These are phyloP conservation scores for Aegilops sharonensis DNA, from an alignment of 176 grass and related monocot genomes.

Conservation along the genomic window DNA sequence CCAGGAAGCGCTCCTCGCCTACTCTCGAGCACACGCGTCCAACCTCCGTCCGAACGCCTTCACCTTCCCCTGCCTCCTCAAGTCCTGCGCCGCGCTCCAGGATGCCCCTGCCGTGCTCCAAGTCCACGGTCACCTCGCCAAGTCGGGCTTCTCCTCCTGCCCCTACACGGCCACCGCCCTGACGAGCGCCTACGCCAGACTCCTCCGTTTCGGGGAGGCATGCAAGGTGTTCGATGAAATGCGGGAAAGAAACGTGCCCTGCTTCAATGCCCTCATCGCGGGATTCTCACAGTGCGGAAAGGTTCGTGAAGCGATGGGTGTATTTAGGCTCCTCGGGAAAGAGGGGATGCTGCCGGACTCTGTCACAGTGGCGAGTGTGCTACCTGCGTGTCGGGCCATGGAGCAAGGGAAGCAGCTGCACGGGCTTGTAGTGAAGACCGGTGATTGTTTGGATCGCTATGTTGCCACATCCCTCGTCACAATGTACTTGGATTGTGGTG, in stretches of 20 bases:
- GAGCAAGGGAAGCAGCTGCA: slow-evolving; percentile 36
- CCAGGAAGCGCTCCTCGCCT: slow-evolving; percentile 3
- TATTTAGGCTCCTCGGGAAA: not conserved
- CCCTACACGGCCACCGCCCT: slow-evolving; percentile 19
- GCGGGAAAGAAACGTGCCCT: slow-evolving; percentile 4
- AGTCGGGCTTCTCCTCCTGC: slow-evolving; percentile 3
- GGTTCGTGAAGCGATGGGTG: not conserved
- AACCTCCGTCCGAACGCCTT: slow-evolving; percentile 17
- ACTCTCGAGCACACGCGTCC: slow-evolving; percentile 1
- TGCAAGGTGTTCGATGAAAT: slow-evolving; percentile 36
- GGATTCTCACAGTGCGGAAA: slow-evolving; percentile 2
- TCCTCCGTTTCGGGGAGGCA: slow-evolving; percentile 1
- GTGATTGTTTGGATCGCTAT: slow-evolving; percentile 24
- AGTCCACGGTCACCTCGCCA: slow-evolving; percentile 31
- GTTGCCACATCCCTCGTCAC: slow-evolving; percentile 36
- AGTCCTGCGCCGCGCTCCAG: slow-evolving; percentile 23
- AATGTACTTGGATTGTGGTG: slow-evolving; percentile 30
- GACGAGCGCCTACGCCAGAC: not conserved
- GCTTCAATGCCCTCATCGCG: slow-evolving; percentile 33
- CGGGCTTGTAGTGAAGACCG: slow-evolving; percentile 28
- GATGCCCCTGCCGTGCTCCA: not conserved
- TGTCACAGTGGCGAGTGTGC: slow-evolving; percentile 25
- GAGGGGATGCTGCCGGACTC: slow-evolving; percentile 21
- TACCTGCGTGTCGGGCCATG: slow-evolving; percentile 15
- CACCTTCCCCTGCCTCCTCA: slow-evolving; percentile 40